Evolutionary conservation across 1,284 basidiomycete species (phyloP).

Genomic region (Somion occarium): DNA sequence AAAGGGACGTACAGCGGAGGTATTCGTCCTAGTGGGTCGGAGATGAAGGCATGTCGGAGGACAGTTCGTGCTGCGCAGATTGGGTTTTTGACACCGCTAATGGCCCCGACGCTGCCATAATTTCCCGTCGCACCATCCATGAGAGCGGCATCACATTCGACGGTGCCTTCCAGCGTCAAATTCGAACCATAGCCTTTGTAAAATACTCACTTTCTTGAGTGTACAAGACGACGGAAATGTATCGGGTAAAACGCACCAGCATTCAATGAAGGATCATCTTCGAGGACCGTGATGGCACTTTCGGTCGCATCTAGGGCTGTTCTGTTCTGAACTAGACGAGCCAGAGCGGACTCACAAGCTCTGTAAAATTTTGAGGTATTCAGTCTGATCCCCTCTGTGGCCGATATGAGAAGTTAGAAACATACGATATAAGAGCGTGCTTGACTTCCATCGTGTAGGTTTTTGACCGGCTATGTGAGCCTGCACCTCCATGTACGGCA

Average conservation of each 20-base stretch:
- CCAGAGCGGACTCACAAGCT: slow-evolving; percentile 33
- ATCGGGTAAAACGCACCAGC: slow-evolving; percentile 56
- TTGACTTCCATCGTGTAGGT: slow-evolving; percentile 43
- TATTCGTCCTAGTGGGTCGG: slow-evolving; percentile 56
- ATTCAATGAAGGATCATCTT: slow-evolving; percentile 59
- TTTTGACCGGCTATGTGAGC: slow-evolving; percentile 40
- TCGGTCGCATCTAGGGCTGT: slow-evolving; percentile 42
- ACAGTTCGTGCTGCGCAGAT: slow-evolving; percentile 52
- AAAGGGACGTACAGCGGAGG: slow-evolving; percentile 50
- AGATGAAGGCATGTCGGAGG: slow-evolving; percentile 44
- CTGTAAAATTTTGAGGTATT: slow-evolving; percentile 23
- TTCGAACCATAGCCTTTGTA: slow-evolving; percentile 66
- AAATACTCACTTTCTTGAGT: too few relatives aligned
- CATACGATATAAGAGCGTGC: slow-evolving; percentile 48
- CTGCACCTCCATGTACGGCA: slow-evolving; percentile 69
- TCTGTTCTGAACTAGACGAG: not conserved
- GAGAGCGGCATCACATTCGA: slow-evolving; percentile 75
- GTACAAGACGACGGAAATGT: too few relatives aligned
- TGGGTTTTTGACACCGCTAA: slow-evolving; percentile 61
- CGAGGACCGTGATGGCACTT: slow-evolving; percentile 48
- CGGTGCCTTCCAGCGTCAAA: slow-evolving; percentile 58
- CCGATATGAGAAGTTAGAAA: slow-evolving; percentile 4
- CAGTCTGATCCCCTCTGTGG: not conserved
- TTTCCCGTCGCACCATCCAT: slow-evolving; percentile 49
- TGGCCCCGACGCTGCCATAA: slow-evolving; percentile 69